Conservation (phyloP, 805 yeast species). For the Metschnikowia gelsemii region DNA sequence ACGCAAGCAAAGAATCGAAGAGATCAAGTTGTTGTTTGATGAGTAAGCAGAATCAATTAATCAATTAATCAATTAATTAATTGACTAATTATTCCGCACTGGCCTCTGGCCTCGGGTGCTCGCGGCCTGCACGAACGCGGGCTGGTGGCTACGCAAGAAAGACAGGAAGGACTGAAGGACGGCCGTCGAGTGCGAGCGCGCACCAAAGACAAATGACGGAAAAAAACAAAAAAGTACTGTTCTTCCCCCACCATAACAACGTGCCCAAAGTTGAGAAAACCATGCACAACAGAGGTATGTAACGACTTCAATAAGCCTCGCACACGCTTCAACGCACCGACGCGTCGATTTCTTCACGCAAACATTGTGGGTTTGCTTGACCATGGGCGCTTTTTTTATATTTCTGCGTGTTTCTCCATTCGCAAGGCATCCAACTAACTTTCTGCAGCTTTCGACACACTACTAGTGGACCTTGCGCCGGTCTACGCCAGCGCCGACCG, state of each 20-base stretch:
- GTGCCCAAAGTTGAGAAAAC: slow-evolving; percentile 5
- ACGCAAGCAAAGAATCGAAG: slow-evolving; percentile 66
- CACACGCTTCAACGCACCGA: slow-evolving; percentile 4
- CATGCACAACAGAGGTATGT: slow-evolving; percentile 13
- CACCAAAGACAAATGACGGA: slow-evolving; percentile 2
- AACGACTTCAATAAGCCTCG: background rate
- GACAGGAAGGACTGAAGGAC: no score
- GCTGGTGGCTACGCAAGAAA: no score
- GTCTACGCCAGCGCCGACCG: slow-evolving; percentile 15
- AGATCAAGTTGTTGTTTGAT: slow-evolving; percentile 65
- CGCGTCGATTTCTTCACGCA: background rate
- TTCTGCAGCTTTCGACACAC: slow-evolving; percentile 14
- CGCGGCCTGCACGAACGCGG: no score
- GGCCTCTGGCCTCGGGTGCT: no score
- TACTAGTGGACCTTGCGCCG: slow-evolving; percentile 19
- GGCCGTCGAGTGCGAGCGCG: slow-evolving; percentile 2
- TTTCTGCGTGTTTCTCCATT: background rate
- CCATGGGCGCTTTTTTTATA: slow-evolving; percentile 23
- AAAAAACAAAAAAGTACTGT: slow-evolving; percentile 5
- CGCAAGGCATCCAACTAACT: slow-evolving; percentile 6
- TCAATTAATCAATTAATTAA: background rate
- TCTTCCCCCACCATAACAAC: slow-evolving; percentile 10
- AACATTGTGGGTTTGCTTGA: background rate
- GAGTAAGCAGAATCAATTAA: slow-evolving; percentile 23
- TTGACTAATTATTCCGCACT: background rate